Base-by-base conservation (phyloP, 768 basidiomycete genomes). In the Trametes cinnabarina region DNA sequence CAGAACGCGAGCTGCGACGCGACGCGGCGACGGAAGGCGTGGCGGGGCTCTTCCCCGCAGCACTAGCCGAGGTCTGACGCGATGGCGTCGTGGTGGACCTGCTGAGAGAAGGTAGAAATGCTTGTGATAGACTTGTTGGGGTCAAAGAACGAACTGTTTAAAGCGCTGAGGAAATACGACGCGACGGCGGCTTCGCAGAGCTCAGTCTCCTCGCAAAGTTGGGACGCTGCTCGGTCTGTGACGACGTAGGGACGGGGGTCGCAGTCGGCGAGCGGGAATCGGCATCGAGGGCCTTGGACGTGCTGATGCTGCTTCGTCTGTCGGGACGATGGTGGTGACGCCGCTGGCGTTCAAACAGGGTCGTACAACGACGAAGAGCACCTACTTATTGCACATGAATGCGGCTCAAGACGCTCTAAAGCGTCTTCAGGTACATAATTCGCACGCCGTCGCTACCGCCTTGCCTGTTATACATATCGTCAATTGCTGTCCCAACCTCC, bases 221-320 rank as follows among this genome's bases (percentile, higher is more conserved):
- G 30, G 53, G 55, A 58, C 51, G 57, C n/a, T n/a, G n/a, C 59
- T 62, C 40, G 7, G 47, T 19, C 30, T 41, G 48, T 22, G 63
- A 60, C 22, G 72, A 64, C 17, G 73, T 63, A 12, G 82, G 79
- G 39, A 80, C 68, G 10, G 82, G 79, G 1, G 79, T 80, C 32
- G 78, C 78, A 66, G 82, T 82, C n/a, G 78, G 77, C 8, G 81
- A 80, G 30, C 81, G 63, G 26, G 76, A 30, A 60, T 53, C 20
- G 10, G 75, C 32, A 61, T 56, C 22, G 58, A 49, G 47, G 11
- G 55, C 58, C 51, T 59, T 57, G 30, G 55, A 47, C 10, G 56
- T 48, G 17, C 59, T 54, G 35, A 65, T 63, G n/a, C 37, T 44
- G 37, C 63, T 65, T 51, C 64, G 63, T 51, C 63, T 64, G 47